These are phyloP conservation scores for Trichoderma brevicompactum DNA, from an alignment of 2,329 filamentous ascomycete genomes.

Conservation along the genomic window DNA sequence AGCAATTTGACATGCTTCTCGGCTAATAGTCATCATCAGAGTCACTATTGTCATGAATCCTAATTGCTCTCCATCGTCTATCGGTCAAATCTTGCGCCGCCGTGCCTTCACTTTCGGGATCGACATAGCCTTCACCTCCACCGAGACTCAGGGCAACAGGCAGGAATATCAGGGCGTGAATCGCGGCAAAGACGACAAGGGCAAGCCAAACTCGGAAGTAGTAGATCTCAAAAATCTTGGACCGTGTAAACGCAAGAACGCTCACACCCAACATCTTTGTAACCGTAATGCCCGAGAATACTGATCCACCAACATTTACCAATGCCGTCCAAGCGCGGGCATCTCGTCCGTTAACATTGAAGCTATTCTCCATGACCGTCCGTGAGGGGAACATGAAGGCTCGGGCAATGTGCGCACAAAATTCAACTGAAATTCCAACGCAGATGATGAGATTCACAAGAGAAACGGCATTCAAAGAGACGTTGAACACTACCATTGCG, in stretches of 20 bases:
- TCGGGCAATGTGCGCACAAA: slow-evolving; percentile 94
- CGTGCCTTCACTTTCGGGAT: slow-evolving; percentile 84
- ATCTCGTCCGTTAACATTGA: slow-evolving; percentile 78
- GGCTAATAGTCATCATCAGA: slow-evolving; percentile 64
- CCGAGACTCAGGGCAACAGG: slow-evolving; percentile 85
- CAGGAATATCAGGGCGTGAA: slow-evolving; percentile 87
- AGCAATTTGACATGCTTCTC: slow-evolving; percentile 26
- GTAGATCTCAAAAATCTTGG: slow-evolving; percentile 99
- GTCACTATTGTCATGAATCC: slow-evolving; percentile 76
- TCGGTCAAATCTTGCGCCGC: slow-evolving; percentile 86
- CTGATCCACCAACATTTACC: slow-evolving; percentile 91
- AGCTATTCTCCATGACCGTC: slow-evolving; percentile 75
- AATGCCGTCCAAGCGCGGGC: slow-evolving; percentile 90
- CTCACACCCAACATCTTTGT: slow-evolving; percentile 92
- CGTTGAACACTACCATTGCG: slow-evolving; percentile 85
- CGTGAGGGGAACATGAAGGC: slow-evolving; percentile 93
- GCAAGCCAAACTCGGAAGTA: slow-evolving; percentile 98
- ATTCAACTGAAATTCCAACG: slow-evolving; percentile 94
- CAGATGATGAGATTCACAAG: slow-evolving; percentile 97
- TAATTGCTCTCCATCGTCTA: slow-evolving; percentile 74
- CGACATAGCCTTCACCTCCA: slow-evolving; percentile 85
- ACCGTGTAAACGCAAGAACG: slow-evolving; percentile 90
- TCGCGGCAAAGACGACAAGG: slow-evolving; percentile 84
- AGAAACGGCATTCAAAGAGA: slow-evolving; percentile 92
- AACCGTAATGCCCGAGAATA: slow-evolving; percentile 94